Conservation (phyloP, 345 rosid species). For the Gossypium sturtianum region DNA sequence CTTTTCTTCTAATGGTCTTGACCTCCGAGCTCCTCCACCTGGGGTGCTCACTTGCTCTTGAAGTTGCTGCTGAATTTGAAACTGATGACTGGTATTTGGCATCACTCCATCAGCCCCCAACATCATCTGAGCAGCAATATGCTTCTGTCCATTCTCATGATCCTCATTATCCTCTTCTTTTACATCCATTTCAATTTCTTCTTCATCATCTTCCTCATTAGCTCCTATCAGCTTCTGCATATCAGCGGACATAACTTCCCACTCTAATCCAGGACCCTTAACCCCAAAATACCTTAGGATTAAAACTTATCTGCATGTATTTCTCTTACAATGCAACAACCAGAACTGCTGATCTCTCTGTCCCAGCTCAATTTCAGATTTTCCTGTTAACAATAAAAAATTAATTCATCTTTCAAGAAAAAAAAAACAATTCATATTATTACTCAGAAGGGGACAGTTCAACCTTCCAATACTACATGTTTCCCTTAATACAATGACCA, state of each 20-base stretch:
- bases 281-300: conserved; percentile 16
- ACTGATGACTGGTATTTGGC: conserved; percentile 44
- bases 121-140: conserved; percentile 33
- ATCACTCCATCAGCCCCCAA: conserved; percentile 41
- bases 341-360: not conserved
- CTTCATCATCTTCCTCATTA: conserved; percentile 92
- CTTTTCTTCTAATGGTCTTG: conserved; percentile 87
- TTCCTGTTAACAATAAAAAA: conserved; percentile 20
- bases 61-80: conserved; percentile 54
- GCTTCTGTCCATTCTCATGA: conserved; percentile 49
- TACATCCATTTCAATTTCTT: conserved; percentile 61
- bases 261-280: conserved; percentile 12
- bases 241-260: conserved; percentile 62
- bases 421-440: not conserved
- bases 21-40: conserved; percentile 64
- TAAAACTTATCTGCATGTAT: conserved; percentile 12
- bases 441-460: not conserved
- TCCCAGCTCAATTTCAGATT: conserved; percentile 2
- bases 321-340: conserved; percentile 15
- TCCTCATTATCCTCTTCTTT: conserved; percentile 77
- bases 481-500: not conserved
- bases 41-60: conserved; percentile 77
- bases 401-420: not conserved
- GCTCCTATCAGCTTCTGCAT: conserved; percentile 66
- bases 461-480: not conserved